Percentiles rank a stretch among this genome's conserved stretches.
Evolutionary conservation across 768 basidiomycete species (phyloP).

Genomic region (Cystobasidium ongulense): DNA sequence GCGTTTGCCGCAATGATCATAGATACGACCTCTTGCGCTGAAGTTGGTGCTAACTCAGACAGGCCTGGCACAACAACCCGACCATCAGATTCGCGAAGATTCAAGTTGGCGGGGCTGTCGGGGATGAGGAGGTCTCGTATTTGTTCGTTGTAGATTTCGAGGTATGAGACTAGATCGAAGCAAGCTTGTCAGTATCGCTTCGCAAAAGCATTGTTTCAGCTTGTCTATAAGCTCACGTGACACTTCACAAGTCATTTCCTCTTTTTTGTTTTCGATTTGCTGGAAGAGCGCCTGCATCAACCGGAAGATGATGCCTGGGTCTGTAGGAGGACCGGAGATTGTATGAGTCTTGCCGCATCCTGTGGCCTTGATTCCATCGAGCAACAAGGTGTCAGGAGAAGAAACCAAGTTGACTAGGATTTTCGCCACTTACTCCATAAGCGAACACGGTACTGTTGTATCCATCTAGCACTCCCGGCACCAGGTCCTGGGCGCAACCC

Average conservation of each 20-base stretch:
- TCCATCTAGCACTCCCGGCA: slow-evolving; percentile 78
- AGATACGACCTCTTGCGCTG: slow-evolving; percentile 86
- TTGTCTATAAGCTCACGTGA: slow-evolving; percentile 43
- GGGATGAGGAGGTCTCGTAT: slow-evolving; percentile 90
- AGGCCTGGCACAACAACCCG: slow-evolving; percentile 77
- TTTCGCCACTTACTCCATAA: slow-evolving; percentile 67
- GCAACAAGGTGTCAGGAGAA: neutral
- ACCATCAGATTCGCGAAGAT: slow-evolving; percentile 86
- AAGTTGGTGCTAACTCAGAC: slow-evolving; percentile 66
- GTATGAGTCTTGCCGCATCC: slow-evolving; percentile 99
- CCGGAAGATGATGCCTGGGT: slow-evolving; percentile 90
- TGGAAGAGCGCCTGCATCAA: slow-evolving; percentile 96
- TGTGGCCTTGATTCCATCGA: slow-evolving; percentile 62
- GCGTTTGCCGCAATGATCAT: slow-evolving; percentile 83
- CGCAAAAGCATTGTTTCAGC: neutral
- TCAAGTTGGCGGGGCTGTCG: slow-evolving; percentile 63
- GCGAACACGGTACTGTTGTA: slow-evolving; percentile 98
- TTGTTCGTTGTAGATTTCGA: slow-evolving; percentile 98
- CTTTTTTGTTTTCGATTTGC: slow-evolving; percentile 75
- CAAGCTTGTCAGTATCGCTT: neutral
- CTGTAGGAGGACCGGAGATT: slow-evolving; percentile 78
- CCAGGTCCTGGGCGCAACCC: slow-evolving; percentile 71
- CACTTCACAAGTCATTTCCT: slow-evolving; percentile 77
- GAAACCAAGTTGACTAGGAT: neutral
- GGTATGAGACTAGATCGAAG: slow-evolving; percentile 65